Evolutionary conservation across 257 asterid species (phyloP).

Genomic region (Perilla frutescens): DNA sequence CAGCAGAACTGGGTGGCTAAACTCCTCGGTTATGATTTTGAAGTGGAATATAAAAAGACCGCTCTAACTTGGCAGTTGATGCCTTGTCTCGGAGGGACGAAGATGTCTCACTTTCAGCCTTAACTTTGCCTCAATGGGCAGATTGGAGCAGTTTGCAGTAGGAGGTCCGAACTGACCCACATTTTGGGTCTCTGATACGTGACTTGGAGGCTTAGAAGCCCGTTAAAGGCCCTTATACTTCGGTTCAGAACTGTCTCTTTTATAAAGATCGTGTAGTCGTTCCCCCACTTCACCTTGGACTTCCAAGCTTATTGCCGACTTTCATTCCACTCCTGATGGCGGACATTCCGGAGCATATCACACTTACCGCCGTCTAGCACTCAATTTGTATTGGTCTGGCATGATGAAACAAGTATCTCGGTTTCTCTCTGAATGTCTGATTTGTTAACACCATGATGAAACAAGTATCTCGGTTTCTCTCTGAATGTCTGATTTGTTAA

Average conservation of each 20-base stretch:
- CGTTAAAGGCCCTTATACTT: neutral
- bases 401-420: neutral
- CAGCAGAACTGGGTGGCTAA: neutral
- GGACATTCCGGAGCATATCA: no score
- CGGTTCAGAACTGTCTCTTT: no score
- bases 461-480: neutral
- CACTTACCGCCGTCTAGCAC: no score
- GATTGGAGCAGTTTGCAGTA: neutral
- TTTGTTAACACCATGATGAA: no score
- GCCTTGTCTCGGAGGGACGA: neutral
- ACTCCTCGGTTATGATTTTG: neutral
- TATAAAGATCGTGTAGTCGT: no score
- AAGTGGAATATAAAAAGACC: no score
- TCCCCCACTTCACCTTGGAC: no score
- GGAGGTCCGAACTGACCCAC: neutral
- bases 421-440: no score
- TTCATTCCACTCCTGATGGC: no score
- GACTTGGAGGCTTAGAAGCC: neutral
- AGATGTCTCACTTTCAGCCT: neutral
- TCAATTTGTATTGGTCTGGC: no score
- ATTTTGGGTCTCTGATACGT: neutral
- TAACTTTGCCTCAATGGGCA: neutral
- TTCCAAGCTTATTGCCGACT: no score
- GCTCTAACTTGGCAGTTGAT: neutral
- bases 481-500: no score